Evolutionary conservation across 1,284 basidiomycete species (phyloP).

Genomic region (Ustilago cynodontis): DNA sequence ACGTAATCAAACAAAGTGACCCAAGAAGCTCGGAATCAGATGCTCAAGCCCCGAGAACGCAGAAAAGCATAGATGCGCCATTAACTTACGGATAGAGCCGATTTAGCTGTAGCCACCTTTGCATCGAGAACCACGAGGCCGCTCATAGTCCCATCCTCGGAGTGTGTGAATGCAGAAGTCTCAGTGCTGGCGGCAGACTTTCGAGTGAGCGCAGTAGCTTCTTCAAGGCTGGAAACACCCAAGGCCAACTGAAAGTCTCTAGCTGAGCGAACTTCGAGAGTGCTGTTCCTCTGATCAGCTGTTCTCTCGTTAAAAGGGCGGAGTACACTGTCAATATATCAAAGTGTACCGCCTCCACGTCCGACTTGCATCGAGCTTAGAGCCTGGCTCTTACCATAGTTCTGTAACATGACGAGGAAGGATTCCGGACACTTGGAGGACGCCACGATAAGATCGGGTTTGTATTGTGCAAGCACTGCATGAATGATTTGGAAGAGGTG

Average conservation of each 20-base stretch:
- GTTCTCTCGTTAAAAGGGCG: neutral
- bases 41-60: neutral
- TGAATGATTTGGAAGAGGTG: neutral
- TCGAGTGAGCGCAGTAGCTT: constrained; percentile 17
- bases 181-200: neutral
- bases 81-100: constrained; percentile 31
- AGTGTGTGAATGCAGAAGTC: neutral
- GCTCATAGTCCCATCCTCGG: constrained; percentile 14
- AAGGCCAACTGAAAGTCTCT: constrained; percentile 32
- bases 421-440: constrained; percentile 32
- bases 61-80: neutral
- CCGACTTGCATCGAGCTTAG: no score
- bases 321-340: neutral
- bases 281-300: constrained; percentile 22
- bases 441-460: constrained; percentile 29
- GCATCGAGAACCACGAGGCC: constrained; percentile 28
- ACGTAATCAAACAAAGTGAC: neutral
- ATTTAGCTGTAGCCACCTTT: constrained; percentile 29
- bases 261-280: constrained; percentile 18
- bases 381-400: constrained; percentile 33
- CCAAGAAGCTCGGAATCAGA: neutral
- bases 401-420: constrained; percentile 18
- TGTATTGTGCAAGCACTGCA: constrained; percentile 41
- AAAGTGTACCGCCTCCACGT: no score
- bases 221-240: constrained; percentile 30